Evolutionary conservation across 768 basidiomycete genomes (phyloP).

Genomic region (Epithele typhae): DNA sequence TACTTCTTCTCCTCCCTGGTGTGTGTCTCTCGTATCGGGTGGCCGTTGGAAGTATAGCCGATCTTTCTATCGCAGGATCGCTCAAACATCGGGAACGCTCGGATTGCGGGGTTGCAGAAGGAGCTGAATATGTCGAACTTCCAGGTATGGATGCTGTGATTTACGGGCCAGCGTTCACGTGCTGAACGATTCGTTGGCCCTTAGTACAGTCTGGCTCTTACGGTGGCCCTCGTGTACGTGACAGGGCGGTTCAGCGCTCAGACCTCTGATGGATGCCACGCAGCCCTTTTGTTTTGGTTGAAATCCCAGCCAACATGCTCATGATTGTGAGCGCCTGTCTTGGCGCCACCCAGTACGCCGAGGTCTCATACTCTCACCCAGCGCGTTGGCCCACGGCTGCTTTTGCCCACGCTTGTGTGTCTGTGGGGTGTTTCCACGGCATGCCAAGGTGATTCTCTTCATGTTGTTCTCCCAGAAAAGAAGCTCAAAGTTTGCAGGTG

Average conservation of each 20-base stretch:
- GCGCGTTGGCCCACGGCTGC: slow-evolving; percentile 49
- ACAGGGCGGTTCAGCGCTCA: slow-evolving; percentile 2
- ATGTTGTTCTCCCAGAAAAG: too few relatives aligned
- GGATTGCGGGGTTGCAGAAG: slow-evolving; percentile 26
- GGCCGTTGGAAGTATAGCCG: background rate
- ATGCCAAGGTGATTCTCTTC: slow-evolving; percentile 43
- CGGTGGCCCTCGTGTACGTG: background rate
- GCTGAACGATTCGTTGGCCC: background rate
- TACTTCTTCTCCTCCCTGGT: background rate
- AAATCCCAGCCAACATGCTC: slow-evolving; percentile 20
- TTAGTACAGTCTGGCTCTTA: background rate
- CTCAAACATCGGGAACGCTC: slow-evolving; percentile 25
- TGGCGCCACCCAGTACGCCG: background rate
- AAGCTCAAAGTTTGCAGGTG: slow-evolving; percentile 16
- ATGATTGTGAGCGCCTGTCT: slow-evolving; percentile 3
- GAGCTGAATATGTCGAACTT: slow-evolving; percentile 24
- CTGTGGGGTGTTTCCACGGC: slow-evolving; percentile 61
- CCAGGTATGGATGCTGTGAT: too few relatives aligned
- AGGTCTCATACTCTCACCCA: slow-evolving; percentile 7
- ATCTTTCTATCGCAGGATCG: background rate
- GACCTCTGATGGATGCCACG: slow-evolving; percentile 24
- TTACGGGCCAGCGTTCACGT: too few relatives aligned
- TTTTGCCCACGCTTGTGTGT: slow-evolving; percentile 57
- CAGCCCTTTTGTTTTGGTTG: slow-evolving; percentile 24
- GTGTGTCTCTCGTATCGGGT: background rate